A percentile compares a stretch with the other conserved stretches of the same genome.
Conservation (phyloP, 495 filamentous ascomycete species). For the Parmelia sp. region DNA sequence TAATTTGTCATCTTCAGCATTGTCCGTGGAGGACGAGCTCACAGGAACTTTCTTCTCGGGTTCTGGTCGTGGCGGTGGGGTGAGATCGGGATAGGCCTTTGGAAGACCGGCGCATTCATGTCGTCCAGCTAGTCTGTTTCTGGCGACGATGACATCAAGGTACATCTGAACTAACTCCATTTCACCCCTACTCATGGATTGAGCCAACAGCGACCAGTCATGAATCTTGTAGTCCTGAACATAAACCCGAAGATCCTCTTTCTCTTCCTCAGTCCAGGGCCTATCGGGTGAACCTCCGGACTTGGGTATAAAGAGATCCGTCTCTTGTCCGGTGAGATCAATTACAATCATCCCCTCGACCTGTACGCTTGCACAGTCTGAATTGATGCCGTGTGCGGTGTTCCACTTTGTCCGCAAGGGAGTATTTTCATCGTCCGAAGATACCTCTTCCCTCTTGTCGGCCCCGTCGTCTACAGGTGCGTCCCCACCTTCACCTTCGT, state of each 20-base stretch:
- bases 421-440: not conserved
- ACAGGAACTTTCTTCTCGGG: too few species aligned
- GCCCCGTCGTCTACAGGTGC: not conserved
- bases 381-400: not conserved
- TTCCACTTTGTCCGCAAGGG: not conserved
- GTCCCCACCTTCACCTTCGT: too few species aligned
- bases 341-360: not conserved
- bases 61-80: not conserved
- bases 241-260: not conserved
- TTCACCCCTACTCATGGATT: not conserved
- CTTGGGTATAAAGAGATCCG: not conserved
- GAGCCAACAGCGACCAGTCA: not conserved
- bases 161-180: not conserved
- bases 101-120: not conserved
- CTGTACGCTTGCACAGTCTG: not conserved
- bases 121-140: not conserved
- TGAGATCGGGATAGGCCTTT: not conserved
- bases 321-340: not conserved
- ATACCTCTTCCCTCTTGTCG: not conserved
- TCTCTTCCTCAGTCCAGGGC: not conserved
- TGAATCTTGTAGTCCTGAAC: not conserved
- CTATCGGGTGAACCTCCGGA: not conserved
- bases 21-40: too few species aligned
- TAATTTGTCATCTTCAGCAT: too few species aligned
- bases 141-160: not conserved